Evolutionary conservation across 495 filamentous ascomycete genomes (phyloP).

Genomic region (Mytilinidion resinicola): DNA sequence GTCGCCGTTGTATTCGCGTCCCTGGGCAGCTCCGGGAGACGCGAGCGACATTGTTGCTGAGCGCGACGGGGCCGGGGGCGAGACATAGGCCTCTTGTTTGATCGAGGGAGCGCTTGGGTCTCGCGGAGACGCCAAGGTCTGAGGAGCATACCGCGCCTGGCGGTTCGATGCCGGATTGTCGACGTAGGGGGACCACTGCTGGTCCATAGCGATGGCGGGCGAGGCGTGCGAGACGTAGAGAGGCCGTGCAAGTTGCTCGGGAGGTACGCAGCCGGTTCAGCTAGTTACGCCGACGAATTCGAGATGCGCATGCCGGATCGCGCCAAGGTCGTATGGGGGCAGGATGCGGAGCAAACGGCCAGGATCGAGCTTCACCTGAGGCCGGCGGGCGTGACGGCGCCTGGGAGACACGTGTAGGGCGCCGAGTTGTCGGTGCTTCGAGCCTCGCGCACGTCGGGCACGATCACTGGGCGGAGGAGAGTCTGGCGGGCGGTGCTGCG

Average conservation of each 20-base stretch:
- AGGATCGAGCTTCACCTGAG: neutral
- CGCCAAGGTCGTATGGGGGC: neutral
- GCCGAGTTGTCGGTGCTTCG: neutral
- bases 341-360: neutral
- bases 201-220: slow-evolving; percentile 19
- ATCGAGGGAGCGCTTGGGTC: slow-evolving; percentile 15
- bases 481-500: neutral
- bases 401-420: neutral
- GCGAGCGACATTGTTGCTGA: slow-evolving; percentile 33
- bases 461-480: neutral
- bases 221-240: slow-evolving; percentile 3
- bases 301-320: slow-evolving; percentile 24
- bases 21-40: slow-evolving; percentile 24
- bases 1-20: slow-evolving; percentile 47
- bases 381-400: neutral
- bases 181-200: slow-evolving; percentile 28
- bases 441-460: slow-evolving; percentile 1
- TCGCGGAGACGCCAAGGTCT: slow-evolving; percentile 21
- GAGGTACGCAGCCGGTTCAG: slow-evolving; percentile 25
- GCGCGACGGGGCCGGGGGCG: slow-evolving; percentile 30
- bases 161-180: slow-evolving; percentile 24
- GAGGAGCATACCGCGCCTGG: slow-evolving; percentile 29
- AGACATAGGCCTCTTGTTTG: slow-evolving; percentile 29
- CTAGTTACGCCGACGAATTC: slow-evolving; percentile 23
- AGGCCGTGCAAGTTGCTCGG: neutral